Conservation (phyloP, 768 basidiomycete species). For the Suillus luteus region DNA sequence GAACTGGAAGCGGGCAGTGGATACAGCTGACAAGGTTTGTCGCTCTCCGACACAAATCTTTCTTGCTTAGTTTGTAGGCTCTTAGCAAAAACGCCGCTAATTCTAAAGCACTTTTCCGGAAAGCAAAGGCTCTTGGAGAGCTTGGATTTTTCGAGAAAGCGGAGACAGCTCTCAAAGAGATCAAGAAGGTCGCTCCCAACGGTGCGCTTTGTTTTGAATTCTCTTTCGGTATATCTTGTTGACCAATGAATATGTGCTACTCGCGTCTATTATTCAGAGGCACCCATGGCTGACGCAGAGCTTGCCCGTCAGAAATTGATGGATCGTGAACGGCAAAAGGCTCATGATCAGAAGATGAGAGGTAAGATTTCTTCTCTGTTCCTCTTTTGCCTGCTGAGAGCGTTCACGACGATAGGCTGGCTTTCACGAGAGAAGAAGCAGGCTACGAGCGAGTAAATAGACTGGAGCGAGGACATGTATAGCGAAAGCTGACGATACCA, state of each 20-base stretch:
- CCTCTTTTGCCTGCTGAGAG: conserved; percentile 5
- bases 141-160: conserved; percentile 77
- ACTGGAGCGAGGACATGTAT: conserved; percentile 1
- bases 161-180: conserved; percentile 60
- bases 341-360: conserved; percentile 70
- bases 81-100: conserved; percentile 75
- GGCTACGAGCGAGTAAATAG: conserved; percentile 7
- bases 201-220: conserved; percentile 40
- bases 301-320: conserved; percentile 56
- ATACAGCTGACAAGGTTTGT: conserved; percentile 78
- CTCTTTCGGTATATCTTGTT: background rate
- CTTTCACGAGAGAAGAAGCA: conserved; percentile 34
- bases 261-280: conserved; percentile 42
- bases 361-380: conserved; percentile 41
- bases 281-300: conserved; percentile 61
- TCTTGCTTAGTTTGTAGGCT: conserved; percentile 46
- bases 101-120: conserved; percentile 78
- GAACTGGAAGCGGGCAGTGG: conserved; percentile 78
- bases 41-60: background rate
- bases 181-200: conserved; percentile 61
- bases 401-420: conserved; percentile 27
- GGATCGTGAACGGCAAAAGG: conserved; percentile 69
- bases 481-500: conserved; percentile 24
- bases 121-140: conserved; percentile 78
- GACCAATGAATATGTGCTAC: too few species aligned